A percentile compares a stretch with the other conserved stretches of the same genome.
Evolutionary conservation across 352 stramenopile species (phyloP).

Genomic region (Phytophthora kernoviae): DNA sequence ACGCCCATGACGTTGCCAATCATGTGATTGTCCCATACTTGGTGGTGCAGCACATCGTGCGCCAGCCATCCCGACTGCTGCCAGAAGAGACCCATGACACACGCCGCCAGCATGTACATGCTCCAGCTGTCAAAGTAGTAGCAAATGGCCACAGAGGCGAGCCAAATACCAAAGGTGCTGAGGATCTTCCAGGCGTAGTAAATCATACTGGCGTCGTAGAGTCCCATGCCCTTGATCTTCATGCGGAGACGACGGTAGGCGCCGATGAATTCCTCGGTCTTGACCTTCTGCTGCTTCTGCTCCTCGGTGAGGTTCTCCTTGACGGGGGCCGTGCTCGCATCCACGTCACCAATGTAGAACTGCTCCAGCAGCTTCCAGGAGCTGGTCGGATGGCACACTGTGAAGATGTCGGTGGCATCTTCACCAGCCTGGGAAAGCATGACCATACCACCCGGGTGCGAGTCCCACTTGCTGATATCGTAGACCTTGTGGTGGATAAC

Average conservation of each 20-base stretch:
- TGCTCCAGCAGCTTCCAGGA: constrained; percentile 95
- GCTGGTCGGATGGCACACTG: constrained; percentile 95
- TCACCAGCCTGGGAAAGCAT: constrained; percentile 98
- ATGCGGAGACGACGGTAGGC: constrained; percentile 95
- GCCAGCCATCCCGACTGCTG: constrained; percentile 98
- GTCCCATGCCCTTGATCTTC: constrained; percentile 94
- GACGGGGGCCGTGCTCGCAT: constrained; percentile 61
- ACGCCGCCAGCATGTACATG: constrained; percentile 92
- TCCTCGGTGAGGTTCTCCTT: constrained; percentile 42
- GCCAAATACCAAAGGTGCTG: constrained; percentile 92
- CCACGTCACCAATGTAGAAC: constrained; percentile 97
- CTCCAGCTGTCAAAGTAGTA: constrained; percentile 72
- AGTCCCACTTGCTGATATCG: constrained; percentile 88
- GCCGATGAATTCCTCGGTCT: constrained; percentile 94
- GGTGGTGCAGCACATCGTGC: constrained; percentile 98
- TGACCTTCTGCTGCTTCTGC: constrained; percentile 49
- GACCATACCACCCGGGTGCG: constrained; percentile 89
- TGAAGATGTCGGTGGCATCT: constrained; percentile 99
- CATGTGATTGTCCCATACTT: constrained; percentile 96
- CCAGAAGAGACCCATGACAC: constrained; percentile 97
- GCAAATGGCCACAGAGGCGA: constrained; percentile 87
- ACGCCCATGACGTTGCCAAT: constrained; percentile 94
- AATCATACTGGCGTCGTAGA: constrained; percentile 92
- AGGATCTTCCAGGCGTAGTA: constrained; percentile 97
- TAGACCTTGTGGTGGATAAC: constrained; percentile 93